Base-by-base conservation (phyloP, 140 eudicot genomes). In the Stevia rebaudiana region DNA sequence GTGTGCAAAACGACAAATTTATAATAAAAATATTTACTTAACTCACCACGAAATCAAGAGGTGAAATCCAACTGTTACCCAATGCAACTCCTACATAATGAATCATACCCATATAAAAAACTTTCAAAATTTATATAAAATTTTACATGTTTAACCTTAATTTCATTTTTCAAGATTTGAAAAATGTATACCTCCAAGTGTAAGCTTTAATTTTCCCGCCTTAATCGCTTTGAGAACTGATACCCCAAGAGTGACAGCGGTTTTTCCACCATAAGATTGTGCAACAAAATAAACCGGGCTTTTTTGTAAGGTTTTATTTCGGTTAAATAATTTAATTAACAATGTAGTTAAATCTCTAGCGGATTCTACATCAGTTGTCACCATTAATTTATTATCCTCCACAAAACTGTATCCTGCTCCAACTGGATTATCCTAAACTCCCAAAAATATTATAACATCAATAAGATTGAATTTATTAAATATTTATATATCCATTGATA, bases 401-500 rank as follows among this genome's bases (percentile, higher is more conserved):
- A 90, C 97, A 79, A 76, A 90, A 76, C 97, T 90, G 68, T 74
- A 90, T 62, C 97, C 97, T 15, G 90, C 83, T 63, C 97, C 97
- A 60, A 90, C 97, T 63, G 95, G 94, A 83, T 82, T 86, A 82
- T 90, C 97, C 97, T 89, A 68, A 49, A 4, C 8, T 24, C 48
- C 57, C 69, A 59, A 11, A 28, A 60, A 68, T 24, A 12, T 13
- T 46, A 28, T 39, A 37, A 58, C 12, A 39, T 8, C 57, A 40
- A 43, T 13, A 4, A 18, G 3, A 18, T 11, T 0, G n/a, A 17
- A 42, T 40, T 15, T 22, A 48, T 17, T 9, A 11, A 30, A 8
- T 12, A 39, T 40, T 3, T 36, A 1, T 19, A 50, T 39, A 5
- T 16, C 18, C 17, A 51, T 11, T 50, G 21, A 15, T 52, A 41